Conservation (phyloP, 129 eudicot genomes). For the Artemisia annua region DNA sequence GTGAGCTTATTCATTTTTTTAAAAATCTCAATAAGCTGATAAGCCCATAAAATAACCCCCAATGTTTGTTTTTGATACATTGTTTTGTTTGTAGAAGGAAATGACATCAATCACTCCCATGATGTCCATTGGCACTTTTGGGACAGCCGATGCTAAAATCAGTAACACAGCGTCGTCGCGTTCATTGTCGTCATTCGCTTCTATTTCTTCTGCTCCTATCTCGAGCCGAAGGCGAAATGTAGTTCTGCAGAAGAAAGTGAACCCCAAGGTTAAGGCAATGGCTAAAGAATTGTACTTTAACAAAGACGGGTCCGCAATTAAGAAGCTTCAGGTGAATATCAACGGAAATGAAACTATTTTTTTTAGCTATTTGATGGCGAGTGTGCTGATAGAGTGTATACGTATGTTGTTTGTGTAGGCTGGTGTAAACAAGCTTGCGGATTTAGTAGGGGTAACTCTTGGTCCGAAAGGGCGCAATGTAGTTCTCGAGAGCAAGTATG, state of each 20-base stretch:
- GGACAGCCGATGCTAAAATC: conserved; percentile 25
- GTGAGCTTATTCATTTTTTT: too few species aligned
- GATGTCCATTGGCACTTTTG: conserved; percentile 41
- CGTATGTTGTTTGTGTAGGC: conserved; percentile 6
- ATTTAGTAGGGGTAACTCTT: conserved; percentile 24
- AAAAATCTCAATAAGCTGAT: too few species aligned
- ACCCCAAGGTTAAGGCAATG: neutral
- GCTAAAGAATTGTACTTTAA: conserved; percentile 17
- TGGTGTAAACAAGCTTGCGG: conserved; percentile 33
- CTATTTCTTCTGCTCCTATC: conserved; percentile 37
- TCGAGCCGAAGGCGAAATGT: conserved; percentile 27
- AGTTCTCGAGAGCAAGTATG: conserved; percentile 50
- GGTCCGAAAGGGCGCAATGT: conserved; percentile 51
- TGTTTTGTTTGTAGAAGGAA: conserved; percentile 2
- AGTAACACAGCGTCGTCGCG: conserved; percentile 12
- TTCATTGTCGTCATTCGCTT: conserved; percentile 44
- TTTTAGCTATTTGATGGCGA: neutral
- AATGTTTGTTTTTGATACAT: neutral
- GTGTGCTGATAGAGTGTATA: neutral
- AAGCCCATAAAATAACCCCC: too few species aligned
- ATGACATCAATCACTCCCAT: conserved; percentile 35
- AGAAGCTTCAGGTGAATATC: conserved; percentile 12
- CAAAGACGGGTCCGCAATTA: conserved; percentile 12
- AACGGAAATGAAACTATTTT: neutral
- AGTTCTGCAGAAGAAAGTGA: conserved; percentile 26